Evolutionary conservation across 257 asterid species (phyloP).

Genomic region (Plantago major): DNA sequence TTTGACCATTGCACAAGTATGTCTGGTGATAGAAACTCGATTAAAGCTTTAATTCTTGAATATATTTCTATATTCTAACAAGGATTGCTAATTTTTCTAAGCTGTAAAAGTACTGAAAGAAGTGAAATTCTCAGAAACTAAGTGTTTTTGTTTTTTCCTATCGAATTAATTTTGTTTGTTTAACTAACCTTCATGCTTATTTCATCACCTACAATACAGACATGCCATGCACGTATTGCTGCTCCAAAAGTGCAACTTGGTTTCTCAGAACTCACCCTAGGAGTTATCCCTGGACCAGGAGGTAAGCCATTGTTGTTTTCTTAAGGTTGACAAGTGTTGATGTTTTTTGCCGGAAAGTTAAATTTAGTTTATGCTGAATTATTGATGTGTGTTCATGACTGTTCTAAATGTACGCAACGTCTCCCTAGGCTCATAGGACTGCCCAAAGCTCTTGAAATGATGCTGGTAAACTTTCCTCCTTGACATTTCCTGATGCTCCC

Average conservation of each 20-base stretch:
- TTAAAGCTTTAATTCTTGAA: too few relatives aligned
- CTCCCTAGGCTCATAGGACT: slow-evolving; percentile 95
- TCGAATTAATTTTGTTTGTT: slow-evolving; percentile 9
- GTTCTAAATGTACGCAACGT: slow-evolving; percentile 78
- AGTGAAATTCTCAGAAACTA: too few relatives aligned
- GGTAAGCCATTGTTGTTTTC: slow-evolving; percentile 38
- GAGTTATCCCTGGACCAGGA: slow-evolving; percentile 94
- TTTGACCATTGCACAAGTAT: too few relatives aligned
- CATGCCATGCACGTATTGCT: slow-evolving; percentile 94
- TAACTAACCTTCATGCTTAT: slow-evolving; percentile 7
- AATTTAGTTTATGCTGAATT: slow-evolving; percentile 17
- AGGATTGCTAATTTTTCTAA: too few relatives aligned
- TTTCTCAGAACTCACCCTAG: slow-evolving; percentile 94
- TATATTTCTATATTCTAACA: too few relatives aligned
- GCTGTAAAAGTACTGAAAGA: too few relatives aligned
- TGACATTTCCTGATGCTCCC: slow-evolving; percentile 8
- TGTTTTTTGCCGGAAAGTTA: too few relatives aligned
- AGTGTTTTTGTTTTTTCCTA: too few relatives aligned
- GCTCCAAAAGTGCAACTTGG: slow-evolving; percentile 75
- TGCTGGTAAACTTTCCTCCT: slow-evolving; percentile 65
- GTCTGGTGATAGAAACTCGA: too few relatives aligned
- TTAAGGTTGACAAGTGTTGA: slow-evolving; percentile 10
- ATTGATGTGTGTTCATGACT: slow-evolving; percentile 18
- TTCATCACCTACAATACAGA: slow-evolving; percentile 39
- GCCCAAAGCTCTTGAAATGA: slow-evolving; percentile 74